Conservation (phyloP, 192 early-diverging fungal species). For the Rhizoclosmatium sp. region DNA sequence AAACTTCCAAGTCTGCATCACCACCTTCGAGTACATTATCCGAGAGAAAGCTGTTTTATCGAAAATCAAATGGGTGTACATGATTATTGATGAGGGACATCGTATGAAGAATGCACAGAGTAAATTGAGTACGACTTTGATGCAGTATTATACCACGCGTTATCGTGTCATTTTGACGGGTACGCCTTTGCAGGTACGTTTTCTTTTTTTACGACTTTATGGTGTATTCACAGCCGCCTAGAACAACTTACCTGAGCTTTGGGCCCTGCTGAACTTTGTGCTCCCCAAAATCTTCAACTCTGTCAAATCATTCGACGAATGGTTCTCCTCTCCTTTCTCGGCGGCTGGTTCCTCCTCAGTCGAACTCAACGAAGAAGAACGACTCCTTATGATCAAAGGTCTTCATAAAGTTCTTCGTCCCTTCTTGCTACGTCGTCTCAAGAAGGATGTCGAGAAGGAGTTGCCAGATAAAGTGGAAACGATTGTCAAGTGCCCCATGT, state of each 20-base stretch:
- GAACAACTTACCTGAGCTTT: constrained; percentile 97
- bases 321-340: constrained; percentile 97
- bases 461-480: constrained; percentile 96
- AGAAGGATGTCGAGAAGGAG: constrained; percentile 98
- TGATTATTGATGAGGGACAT: constrained; percentile 99
- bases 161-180: constrained; percentile 97
- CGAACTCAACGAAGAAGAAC: constrained; percentile 98
- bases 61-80: constrained; percentile 95
- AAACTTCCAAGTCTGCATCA: constrained; percentile 94
- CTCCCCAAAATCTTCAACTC: constrained; percentile 96
- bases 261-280: constrained; percentile 96
- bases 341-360: constrained; percentile 70
- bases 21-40: constrained; percentile 98
- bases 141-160: constrained; percentile 86
- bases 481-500: constrained; percentile 91
- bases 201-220: constrained; percentile 13
- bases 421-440: constrained; percentile 94
- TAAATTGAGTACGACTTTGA: constrained; percentile 84
- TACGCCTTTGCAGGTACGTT: constrained; percentile 88
- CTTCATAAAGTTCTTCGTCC: constrained; percentile 97
- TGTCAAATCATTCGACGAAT: constrained; percentile 97
- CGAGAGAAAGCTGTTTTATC: constrained; percentile 85
- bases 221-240: constrained; percentile 29
- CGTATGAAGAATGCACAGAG: constrained; percentile 97
- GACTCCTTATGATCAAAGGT: constrained; percentile 92